Conservation (phyloP, 1,284 basidiomycete genomes). For the Naganishia cerealis region DNA sequence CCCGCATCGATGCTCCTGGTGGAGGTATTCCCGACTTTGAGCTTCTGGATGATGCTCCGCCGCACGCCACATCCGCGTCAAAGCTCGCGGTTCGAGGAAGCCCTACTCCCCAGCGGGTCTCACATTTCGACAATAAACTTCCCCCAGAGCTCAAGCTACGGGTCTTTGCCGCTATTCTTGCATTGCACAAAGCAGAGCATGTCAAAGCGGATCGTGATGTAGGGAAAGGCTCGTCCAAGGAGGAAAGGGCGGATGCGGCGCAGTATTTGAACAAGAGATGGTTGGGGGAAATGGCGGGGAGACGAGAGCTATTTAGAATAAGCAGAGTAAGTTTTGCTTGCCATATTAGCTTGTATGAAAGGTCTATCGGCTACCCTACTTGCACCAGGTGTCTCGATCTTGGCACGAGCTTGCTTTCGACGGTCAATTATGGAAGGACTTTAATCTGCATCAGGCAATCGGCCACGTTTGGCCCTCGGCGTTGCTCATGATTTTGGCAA, state of each 20-base stretch:
- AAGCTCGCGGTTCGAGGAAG: background rate
- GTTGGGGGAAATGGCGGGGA: constrained; percentile 69
- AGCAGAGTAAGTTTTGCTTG: constrained; percentile 64
- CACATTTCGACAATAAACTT: constrained; percentile 57
- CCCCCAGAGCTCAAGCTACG: constrained; percentile 72
- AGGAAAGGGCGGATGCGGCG: constrained; percentile 62
- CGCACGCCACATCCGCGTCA: background rate
- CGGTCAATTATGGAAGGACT: constrained; percentile 76
- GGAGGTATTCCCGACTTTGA: background rate
- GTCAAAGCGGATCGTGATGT: constrained; percentile 56
- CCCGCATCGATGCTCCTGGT: background rate
- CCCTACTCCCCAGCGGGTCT: background rate
- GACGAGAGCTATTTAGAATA: constrained; percentile 74
- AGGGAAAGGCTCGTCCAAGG: constrained; percentile 59
- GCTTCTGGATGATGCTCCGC: background rate
- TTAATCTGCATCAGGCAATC: constrained; percentile 66
- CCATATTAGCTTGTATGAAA: background rate
- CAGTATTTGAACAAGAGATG: constrained; percentile 60
- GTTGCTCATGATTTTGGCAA: constrained; percentile 39
- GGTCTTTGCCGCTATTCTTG: constrained; percentile 58
- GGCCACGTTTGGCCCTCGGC: constrained; percentile 49
- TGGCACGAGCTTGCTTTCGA: constrained; percentile 80
- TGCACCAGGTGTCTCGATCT: constrained; percentile 69
- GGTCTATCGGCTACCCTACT: constrained; percentile 2
- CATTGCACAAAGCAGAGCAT: constrained; percentile 56